These are phyloP conservation scores for Aspergillus saccharolyticus DNA, from an alignment of 495 filamentous ascomycete species.

Conservation along the genomic window DNA sequence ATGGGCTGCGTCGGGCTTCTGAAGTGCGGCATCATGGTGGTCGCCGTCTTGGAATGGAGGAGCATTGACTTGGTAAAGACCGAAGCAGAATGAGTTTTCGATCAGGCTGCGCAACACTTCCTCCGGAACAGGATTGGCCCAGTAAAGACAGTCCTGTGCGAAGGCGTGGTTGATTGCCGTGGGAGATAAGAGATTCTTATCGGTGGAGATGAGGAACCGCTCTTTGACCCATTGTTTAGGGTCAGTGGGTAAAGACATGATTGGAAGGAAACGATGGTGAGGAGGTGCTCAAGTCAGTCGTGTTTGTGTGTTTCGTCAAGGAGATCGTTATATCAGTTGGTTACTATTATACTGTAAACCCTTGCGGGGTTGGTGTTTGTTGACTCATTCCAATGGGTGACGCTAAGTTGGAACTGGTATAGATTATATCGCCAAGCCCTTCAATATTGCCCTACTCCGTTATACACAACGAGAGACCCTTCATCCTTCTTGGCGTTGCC, in stretches of 20 bases:
- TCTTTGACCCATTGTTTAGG: not conserved
- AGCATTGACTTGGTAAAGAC: conserved; percentile 34
- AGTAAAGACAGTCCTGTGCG: conserved; percentile 50
- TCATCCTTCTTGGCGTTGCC: too few relatives aligned
- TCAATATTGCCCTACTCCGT: not conserved
- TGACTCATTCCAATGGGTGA: too few relatives aligned
- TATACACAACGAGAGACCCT: not conserved
- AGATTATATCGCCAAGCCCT: not conserved
- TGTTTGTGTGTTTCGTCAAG: too few relatives aligned
- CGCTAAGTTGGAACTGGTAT: too few relatives aligned
- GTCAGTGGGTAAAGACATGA: not conserved
- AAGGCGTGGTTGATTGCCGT: conserved; percentile 47
- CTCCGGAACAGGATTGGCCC: conserved; percentile 41
- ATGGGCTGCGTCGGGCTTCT: not conserved
- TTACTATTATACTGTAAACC: too few relatives aligned
- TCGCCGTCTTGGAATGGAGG: not conserved
- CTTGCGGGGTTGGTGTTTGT: too few relatives aligned
- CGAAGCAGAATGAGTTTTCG: conserved; percentile 50
- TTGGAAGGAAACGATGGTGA: not conserved
- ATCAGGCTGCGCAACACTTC: conserved; percentile 40
- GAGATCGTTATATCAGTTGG: too few relatives aligned
- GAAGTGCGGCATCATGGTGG: not conserved
- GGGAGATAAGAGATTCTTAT: conserved; percentile 43
- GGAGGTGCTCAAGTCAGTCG: too few relatives aligned
- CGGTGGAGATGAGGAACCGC: conserved; percentile 33